A percentile compares a stretch with the other conserved stretches of the same genome.
Evolutionary conservation across 208 protist species (phyloP).

Genomic region (Wallacemonas sp.): DNA sequence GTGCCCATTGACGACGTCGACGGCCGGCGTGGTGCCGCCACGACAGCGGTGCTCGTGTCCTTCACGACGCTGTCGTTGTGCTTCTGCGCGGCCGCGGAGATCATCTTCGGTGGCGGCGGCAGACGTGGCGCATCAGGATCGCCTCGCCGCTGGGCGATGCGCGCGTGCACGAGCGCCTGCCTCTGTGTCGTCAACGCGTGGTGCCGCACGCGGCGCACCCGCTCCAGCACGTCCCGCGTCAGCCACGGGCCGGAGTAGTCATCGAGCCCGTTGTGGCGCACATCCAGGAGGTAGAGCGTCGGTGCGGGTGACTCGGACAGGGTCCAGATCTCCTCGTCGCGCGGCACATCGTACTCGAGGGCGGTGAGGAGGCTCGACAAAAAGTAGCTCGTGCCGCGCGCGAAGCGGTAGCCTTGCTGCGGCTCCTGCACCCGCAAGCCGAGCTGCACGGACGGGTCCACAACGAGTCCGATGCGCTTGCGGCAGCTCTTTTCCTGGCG

Average conservation of each 20-base stretch:
- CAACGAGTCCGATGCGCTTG: conserved; percentile 27
- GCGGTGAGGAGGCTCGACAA: conserved; percentile 30
- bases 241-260: conserved; percentile 37
- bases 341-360: conserved; percentile 17
- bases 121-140: background rate
- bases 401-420: conserved; percentile 29
- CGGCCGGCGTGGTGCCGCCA: background rate
- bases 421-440: conserved; percentile 31
- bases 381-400: conserved; percentile 31
- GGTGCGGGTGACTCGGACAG: conserved; percentile 3
- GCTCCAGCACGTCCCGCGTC: conserved; percentile 30
- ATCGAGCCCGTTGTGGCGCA: conserved; percentile 35
- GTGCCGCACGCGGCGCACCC: conserved; percentile 26
- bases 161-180: conserved; percentile 12
- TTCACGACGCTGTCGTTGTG: background rate
- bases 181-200: conserved; percentile 15
- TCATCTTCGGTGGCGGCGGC: conserved; percentile 5
- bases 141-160: conserved; percentile 11
- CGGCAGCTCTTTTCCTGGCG: background rate
- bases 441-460: conserved; percentile 41
- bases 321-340: conserved; percentile 9
- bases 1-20: background rate
- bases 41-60: background rate
- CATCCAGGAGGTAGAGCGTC: conserved; percentile 39
- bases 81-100: background rate